Base-by-base conservation (phyloP, 768 basidiomycete genomes). In the Podaxis sp. region DNA sequence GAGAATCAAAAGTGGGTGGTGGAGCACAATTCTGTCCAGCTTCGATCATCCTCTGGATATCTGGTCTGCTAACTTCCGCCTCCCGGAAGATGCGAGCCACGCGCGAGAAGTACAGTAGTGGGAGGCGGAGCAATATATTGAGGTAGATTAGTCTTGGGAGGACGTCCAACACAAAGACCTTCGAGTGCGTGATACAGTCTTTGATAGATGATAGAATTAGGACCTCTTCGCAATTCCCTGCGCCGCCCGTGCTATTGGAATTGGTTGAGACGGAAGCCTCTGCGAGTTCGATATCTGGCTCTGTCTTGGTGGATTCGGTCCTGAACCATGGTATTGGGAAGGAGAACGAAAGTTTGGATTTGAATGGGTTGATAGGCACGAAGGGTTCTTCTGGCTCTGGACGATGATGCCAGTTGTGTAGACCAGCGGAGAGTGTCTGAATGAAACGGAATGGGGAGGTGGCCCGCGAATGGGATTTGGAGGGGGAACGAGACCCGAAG, bases 71-170 rank as follows among this genome's bases (percentile, higher is more conserved):
- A 56, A 93, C 82, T 59, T 93, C 87, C 2, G 91, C 90, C 61
- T 91, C 89, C 67, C 88, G 83, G 65, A 92, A 92, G 28, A 93
- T 83, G 53, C 84, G 81, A 2, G 89, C 84, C 24, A 93, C 92
- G 2, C 92, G 86, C 2, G 87, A 83, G 73, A 92, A 93, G 69
- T 93, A 93, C 68, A 92, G 77, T 0, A 88, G 83, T 1, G 92
- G 92, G n/a, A 93, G 80, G 15, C 86, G 82, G 17, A 93, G 79
- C 7, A 93, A 82, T 46, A 78, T 58, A 66, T 79, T 74, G 48
- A 81, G 75, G 63, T 81, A 81, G 4, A 80, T n/a, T 51, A 80
- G 71, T 15, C 80, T 72, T 12, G 79, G 80, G 5, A 83, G 69
- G 12, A 75, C 77, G 63, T 82, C 79, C 5, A 71, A 66, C 15